Evolutionary conservation across 306 rosid species (phyloP).

Genomic region (Inga laurina): DNA sequence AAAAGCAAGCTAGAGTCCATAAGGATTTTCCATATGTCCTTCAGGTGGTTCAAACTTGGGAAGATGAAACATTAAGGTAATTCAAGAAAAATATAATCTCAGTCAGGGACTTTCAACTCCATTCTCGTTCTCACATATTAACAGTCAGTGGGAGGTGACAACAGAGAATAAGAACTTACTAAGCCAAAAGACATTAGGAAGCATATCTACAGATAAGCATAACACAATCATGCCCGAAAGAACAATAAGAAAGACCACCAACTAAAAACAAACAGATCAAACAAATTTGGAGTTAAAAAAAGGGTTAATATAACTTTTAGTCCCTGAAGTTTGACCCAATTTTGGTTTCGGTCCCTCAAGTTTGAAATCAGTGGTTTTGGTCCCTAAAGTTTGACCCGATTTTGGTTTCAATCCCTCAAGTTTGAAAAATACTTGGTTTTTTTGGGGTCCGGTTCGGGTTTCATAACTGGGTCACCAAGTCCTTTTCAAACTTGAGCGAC

Average conservation of each 20-base stretch:
- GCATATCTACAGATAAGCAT: background rate
- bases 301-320: too few species aligned
- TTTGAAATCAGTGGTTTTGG: too few species aligned
- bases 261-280: background rate
- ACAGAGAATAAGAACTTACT: background rate
- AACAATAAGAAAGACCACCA: background rate
- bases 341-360: too few species aligned
- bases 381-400: too few species aligned
- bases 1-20: conserved; percentile 4
- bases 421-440: too few species aligned
- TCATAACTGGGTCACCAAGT: too few species aligned
- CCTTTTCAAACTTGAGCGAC: too few species aligned
- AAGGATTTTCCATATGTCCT: background rate
- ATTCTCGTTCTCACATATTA: background rate
- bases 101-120: background rate
- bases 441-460: too few species aligned
- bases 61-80: background rate
- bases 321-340: too few species aligned
- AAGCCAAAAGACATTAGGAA: background rate
- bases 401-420: too few species aligned
- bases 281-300: background rate
- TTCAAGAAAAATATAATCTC: background rate
- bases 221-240: background rate
- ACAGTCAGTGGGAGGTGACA: background rate
- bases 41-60: background rate